Conservation (phyloP, 176 grass and related monocot genomes). For the Oryza meyeriana region DNA sequence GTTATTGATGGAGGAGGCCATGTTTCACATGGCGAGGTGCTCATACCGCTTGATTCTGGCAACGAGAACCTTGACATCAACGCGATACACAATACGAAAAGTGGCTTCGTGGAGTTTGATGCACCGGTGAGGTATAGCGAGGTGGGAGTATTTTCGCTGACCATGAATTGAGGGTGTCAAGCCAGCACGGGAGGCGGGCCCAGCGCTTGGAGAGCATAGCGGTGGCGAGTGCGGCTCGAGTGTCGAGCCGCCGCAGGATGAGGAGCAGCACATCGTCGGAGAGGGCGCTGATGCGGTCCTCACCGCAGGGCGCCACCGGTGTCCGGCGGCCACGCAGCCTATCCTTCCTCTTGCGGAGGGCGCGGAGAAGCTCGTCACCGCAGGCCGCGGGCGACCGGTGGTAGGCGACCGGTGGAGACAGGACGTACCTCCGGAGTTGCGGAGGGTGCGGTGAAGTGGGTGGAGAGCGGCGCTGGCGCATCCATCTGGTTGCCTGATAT, state of each 20-base stretch:
- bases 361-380: neutral
- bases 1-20: neutral
- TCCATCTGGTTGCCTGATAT: neutral
- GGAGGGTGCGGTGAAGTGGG: fast-evolving
- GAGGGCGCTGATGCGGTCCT: neutral
- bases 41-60: neutral
- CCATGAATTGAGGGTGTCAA: neutral
- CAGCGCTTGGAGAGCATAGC: constrained; percentile 19
- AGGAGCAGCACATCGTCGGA: neutral
- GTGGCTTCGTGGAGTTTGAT: neutral
- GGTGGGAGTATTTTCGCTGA: neutral
- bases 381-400: too few relatives aligned
- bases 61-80: too few relatives aligned
- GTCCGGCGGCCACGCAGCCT: too few relatives aligned
- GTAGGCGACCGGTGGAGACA: too few relatives aligned
- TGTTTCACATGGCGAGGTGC: neutral
- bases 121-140: neutral
- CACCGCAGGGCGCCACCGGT: neutral
- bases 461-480: too few relatives aligned
- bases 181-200: neutral
- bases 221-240: neutral
- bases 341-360: too few relatives aligned
- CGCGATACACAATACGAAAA: too few relatives aligned
- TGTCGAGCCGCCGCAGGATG: neutral
- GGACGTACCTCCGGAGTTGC: too few relatives aligned